Evolutionary conservation across 805 yeast species (phyloP), one percentile per base, ranked within the genome.

Genomic region (Hanseniaspora vineae): DNA sequence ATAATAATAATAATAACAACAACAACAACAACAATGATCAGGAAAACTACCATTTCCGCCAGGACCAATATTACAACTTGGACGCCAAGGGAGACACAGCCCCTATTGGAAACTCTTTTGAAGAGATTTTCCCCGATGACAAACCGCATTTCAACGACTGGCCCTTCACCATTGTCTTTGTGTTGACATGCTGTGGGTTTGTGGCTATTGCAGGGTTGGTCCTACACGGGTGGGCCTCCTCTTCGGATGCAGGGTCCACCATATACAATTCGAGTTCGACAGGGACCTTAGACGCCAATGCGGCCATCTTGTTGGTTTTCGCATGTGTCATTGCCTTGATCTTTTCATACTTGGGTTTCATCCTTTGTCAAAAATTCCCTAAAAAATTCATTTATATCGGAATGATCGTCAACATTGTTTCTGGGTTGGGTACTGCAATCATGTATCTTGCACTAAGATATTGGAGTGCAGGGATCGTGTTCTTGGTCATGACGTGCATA

Each of bases 381-480:
- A 68, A 72, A 46, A 66, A 71, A 47, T 87, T 87, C 62, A 84
- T 87, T 54, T 72, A 74, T 47, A 63, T 78, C 23, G 84, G 94
- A 1, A 73, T 87, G 52, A 68, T 84, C 32, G 65, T 80, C 44
- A 85, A 85, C 58, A 70, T 85, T 12, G 55, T 78, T 1, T 62
- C 84, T 49, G 86, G 90, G 2, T 55, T 86, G 29, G 95, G 84
- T 15, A 80, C 94, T 6, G 77, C 87, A 5, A 80, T 88, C 54
- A 81, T 77, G 64, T 84, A 83, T 58, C 71, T 88, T 55, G 79
- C 72, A 1, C 70, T 74, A 54, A 68, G 71, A 32, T 83, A 84
- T 63, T 86, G 81, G 69, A 80, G 90, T 4, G 90, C 94, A 0
- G 96, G 87, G 2, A 69, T 84, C 51, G 87, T 81, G 35, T 82